Evolutionary conservation across 192 early-diverging fungal genomes (phyloP), one percentile per base, ranked within the genome.

Genomic region (Gaertneriomyces semiglobifer): DNA sequence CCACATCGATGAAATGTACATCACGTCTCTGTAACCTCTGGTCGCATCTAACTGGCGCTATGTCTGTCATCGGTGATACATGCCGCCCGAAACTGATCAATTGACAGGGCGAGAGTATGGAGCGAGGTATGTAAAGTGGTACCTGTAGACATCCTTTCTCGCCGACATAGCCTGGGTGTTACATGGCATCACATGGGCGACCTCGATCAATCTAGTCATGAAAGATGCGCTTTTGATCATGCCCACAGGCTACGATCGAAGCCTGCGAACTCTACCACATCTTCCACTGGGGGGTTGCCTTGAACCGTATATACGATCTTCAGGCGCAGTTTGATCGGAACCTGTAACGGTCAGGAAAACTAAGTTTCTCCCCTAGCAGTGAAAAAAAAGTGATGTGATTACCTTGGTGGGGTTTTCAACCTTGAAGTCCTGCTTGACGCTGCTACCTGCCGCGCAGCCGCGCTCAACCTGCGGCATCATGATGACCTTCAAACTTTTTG

Each of bases 361-460:
- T 33, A 58, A 25, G 33, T 58, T 38, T 33, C 25, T 33, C 25
- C 25, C 5, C 56, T 38, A 58, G 4, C 11, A 58, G 2, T 38
- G 18, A 14, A 44, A 20, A n/a, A 62, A 6, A 16, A 9, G 5
- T 5, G 46, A 14, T 9, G 14, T 0, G 43, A 33, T 14, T 53
- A 87, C 73, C 69, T 84, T 81, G 7, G 81, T 73, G 4, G 95
- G 95, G 69, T 99, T 98, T 25, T 91, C 86, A 54, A 98, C 85
- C 44, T 85, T 83, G 79, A 99, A 85, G 11, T 79, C 39, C 68
- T 99, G 97, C 12, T 84, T 89, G 20, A 86, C 92, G 5, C 73
- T 76, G 20, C 73, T 69, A 6, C 86, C 88, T 20, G 81, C 77
- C 10, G 77, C 66, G 57, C 96, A 76, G 3, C 72, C 73, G 65